Conservation (phyloP, 2,329 filamentous ascomycete genomes). For the Colletotrichum sidae region DNA sequence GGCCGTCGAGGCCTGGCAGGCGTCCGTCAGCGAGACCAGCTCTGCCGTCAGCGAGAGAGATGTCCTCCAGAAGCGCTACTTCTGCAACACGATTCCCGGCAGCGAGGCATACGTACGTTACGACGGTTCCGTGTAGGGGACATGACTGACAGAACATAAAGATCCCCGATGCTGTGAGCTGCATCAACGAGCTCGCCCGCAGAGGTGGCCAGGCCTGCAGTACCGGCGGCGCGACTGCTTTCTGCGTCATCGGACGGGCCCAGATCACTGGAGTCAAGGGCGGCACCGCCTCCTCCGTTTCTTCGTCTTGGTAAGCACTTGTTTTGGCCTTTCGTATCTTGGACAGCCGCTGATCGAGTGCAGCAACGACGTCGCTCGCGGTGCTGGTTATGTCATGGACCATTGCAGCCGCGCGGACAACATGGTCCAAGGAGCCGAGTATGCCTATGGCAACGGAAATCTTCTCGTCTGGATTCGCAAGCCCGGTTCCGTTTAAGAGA, state of each 20-base stretch:
- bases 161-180: slow-evolving; percentile 30
- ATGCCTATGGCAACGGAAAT: slow-evolving; percentile 19
- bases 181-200: slow-evolving; percentile 32
- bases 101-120: slow-evolving; percentile 21
- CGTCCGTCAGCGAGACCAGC: slow-evolving; percentile 6
- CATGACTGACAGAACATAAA: neutral
- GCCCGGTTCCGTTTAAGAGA: too few species aligned
- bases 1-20: slow-evolving; percentile 22
- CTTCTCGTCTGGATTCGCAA: slow-evolving; percentile 16
- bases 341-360: neutral
- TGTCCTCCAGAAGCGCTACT: slow-evolving; percentile 17
- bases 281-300: neutral
- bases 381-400: slow-evolving; percentile 31
- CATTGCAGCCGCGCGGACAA: slow-evolving; percentile 32
- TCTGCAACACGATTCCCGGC: slow-evolving; percentile 14
- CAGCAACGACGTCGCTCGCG: slow-evolving; percentile 35
- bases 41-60: neutral
- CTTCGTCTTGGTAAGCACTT: slow-evolving; percentile 27
- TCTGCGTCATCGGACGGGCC: slow-evolving; percentile 19
- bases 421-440: slow-evolving; percentile 27
- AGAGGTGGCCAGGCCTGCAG: slow-evolving; percentile 8
- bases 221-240: neutral
- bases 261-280: slow-evolving; percentile 11
- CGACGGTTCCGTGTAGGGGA: too few species aligned
- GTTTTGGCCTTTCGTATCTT: neutral